phyloP scores from a whole-genome alignment of 2,329 filamentous ascomycete genomes.

The Fusarium verticillioides region DNA sequence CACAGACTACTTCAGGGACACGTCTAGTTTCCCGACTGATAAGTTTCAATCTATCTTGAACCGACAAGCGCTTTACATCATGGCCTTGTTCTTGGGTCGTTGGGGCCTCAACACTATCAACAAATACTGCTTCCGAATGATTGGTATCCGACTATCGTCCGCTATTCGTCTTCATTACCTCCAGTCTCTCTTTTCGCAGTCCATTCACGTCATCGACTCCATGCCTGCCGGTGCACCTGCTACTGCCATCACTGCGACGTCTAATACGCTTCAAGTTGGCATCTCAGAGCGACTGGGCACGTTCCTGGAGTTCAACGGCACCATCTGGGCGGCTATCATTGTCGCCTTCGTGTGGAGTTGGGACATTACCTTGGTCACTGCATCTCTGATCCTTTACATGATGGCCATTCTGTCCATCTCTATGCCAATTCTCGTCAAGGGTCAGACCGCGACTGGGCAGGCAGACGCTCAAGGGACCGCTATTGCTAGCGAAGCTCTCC shows the following conservation, averaged over 20 bases:
- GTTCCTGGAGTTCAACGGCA: conserved; percentile 53
- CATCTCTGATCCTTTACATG: conserved; percentile 58
- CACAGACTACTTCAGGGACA: conserved; percentile 42
- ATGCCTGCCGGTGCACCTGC: conserved; percentile 62
- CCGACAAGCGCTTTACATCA: conserved; percentile 42
- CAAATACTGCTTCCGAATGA: conserved; percentile 56
- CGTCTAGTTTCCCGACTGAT: conserved; percentile 18
- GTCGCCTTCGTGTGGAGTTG: conserved; percentile 65
- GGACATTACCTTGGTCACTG: conserved; percentile 63
- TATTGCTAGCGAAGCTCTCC: conserved; percentile 57
- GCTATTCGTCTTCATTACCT: conserved; percentile 63
- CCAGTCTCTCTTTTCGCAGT: conserved; percentile 60
- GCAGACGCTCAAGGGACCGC: conserved; percentile 52
- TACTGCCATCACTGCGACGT: conserved; percentile 63
- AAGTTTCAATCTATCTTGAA: conserved; percentile 25
- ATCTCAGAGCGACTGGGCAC: conserved; percentile 63
- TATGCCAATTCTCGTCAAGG: conserved; percentile 36
- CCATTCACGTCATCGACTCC: conserved; percentile 61
- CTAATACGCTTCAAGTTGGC: conserved; percentile 64
- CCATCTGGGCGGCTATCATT: conserved; percentile 48
- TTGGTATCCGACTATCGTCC: conserved; percentile 62
- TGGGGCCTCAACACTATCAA: conserved; percentile 41
- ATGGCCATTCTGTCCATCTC: conserved; percentile 45
- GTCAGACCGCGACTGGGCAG: conserved; percentile 26
- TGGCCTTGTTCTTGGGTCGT: conserved; percentile 39